Evolutionary conservation across 345 rosid species (phyloP).

Genomic region (Cardiospermum halicacabum): DNA sequence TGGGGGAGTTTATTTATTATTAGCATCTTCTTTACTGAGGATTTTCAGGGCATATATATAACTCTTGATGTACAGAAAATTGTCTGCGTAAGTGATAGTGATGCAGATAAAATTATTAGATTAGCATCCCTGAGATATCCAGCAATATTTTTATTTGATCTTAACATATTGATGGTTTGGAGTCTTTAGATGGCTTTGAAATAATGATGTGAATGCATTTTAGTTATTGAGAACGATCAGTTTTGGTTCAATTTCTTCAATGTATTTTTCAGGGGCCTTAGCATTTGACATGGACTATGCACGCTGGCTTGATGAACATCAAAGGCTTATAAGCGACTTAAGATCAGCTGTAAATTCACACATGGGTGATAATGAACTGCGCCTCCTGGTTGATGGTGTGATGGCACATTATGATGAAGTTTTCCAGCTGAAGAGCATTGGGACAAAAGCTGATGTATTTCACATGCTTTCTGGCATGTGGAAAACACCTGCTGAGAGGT

Average conservation of each 20-base stretch:
- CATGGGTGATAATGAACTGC: conserved; percentile 57
- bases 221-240: too few species aligned
- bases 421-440: conserved; percentile 66
- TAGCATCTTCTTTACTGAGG: background rate
- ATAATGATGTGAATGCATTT: background rate
- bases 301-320: conserved; percentile 92
- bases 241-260: too few species aligned
- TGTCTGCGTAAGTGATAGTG: background rate
- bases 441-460: conserved; percentile 77
- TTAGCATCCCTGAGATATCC: too few species aligned
- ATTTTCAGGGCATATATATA: background rate
- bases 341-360: conserved; percentile 68
- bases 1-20: background rate
- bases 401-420: conserved; percentile 79
- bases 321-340: conserved; percentile 58
- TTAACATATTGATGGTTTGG: background rate
- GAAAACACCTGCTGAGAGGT: conserved; percentile 91
- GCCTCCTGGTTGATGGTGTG: conserved; percentile 63
- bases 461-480: conserved; percentile 98
- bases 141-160: too few species aligned
- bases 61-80: background rate
- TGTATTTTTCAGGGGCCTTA: conserved; percentile 48
- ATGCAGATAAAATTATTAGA: background rate
- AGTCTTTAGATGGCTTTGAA: background rate
- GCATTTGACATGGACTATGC: conserved; percentile 80